Conservation (phyloP, 148 eudicot genomes). For the Rheum nobile region DNA sequence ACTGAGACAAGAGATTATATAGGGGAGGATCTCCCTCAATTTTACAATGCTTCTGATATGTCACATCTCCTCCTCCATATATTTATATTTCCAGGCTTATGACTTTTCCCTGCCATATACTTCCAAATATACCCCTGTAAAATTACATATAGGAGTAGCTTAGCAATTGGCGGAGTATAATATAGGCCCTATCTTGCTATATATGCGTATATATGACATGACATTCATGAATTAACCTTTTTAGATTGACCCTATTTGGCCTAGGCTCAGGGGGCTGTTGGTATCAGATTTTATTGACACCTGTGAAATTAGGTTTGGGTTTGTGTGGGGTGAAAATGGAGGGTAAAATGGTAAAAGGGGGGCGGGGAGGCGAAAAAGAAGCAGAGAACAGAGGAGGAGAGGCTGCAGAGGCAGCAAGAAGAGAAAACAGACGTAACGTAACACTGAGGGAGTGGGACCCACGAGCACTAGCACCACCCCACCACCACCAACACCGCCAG, state of each 20-base stretch:
- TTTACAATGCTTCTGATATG: conserved; percentile 38
- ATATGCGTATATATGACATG: no score
- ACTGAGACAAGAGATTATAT: conserved; percentile 11
- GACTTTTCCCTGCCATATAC: conserved; percentile 7
- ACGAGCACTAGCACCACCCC: neutral
- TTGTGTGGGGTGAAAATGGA: neutral
- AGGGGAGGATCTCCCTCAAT: conserved; percentile 53
- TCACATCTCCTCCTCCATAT: conserved; percentile 15
- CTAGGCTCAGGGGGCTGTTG: no score
- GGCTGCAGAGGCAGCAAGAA: neutral
- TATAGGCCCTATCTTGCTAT: no score
- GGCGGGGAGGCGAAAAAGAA: neutral
- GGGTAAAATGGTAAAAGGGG: conserved; percentile 5
- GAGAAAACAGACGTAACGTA: conserved; percentile 36
- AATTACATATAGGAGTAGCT: neutral
- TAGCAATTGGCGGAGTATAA: no score
- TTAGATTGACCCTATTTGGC: no score
- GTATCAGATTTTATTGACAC: no score
- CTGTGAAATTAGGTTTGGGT: no score
- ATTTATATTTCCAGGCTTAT: conserved; percentile 3
- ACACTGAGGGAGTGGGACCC: conserved; percentile 25
- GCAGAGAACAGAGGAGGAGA: conserved; percentile 9
- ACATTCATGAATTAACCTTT: no score
- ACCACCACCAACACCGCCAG: neutral
- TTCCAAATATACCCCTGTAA: conserved; percentile 4